Base-by-base conservation (phyloP, 164 flowering plant species). In the Sedum album region DNA sequence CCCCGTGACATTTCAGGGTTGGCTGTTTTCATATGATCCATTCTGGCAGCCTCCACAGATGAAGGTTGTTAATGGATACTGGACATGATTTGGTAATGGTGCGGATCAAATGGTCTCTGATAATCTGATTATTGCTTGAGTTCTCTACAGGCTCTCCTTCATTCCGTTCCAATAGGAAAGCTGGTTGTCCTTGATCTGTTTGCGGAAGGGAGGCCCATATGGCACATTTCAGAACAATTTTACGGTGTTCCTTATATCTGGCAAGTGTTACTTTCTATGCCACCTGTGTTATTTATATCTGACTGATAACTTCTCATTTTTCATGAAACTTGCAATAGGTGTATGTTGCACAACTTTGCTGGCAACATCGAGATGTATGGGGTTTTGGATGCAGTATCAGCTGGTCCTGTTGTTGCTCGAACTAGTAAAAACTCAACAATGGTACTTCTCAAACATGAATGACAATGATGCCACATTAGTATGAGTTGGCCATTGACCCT, bases 321-420 rank as follows among this genome's bases (percentile, higher is more conserved):
- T n/a, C n/a, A n/a, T n/a, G n/a, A n/a, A n/a, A n/a, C n/a, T n/a
- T n/a, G n/a, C n/a, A n/a, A n/a, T 82, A 88, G 94, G 94, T 88
- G 94, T 67, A 88, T 88, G 94, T 80, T 88, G 46, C 94, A 88
- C 70, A 88, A 88, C 62, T 86, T 88, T 79, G 94, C 94, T 64
- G 94, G 85, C 73, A 88, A 88, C 48, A 66, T 82, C 68, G 94
- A 88, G 80, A 88, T 88, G 94, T 88, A 88, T 77, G 94, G 94
- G 10, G 49, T 86, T 62, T 73, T 88, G 63, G 91, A 88, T 80
- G 68, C 91, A 38, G 66, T 88, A 72, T 86, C 83, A 62, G 77
- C 86, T 75, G 94, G 90, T 31, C 94, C 94, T 57, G 69, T 88
- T 71, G 84, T 85, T 60, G 94, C 91, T 76, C 86, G 82, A 70